Evolutionary conservation across 208 protist genomes (phyloP).

Genomic region (Phytomonas sp.): DNA sequence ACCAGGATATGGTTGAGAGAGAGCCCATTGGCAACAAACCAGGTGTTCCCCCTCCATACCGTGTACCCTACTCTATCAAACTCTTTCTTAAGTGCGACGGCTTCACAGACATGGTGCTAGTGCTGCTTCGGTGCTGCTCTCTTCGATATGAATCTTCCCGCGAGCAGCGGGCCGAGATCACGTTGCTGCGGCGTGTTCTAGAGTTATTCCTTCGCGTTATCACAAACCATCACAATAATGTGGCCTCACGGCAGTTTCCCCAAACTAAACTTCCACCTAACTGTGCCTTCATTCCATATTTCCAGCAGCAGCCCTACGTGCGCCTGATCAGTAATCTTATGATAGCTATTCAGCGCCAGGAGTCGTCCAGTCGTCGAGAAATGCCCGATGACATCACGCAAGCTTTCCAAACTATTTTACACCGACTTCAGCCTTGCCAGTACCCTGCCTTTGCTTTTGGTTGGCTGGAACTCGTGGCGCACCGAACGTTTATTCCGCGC

Average conservation of each 20-base stretch:
- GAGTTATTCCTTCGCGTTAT: slow-evolving; percentile 61
- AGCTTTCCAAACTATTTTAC: slow-evolving; percentile 86
- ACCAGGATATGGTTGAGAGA: slow-evolving; percentile 11
- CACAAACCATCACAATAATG: slow-evolving; percentile 64
- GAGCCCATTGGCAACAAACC: slow-evolving; percentile 31
- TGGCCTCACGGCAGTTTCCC: slow-evolving; percentile 26
- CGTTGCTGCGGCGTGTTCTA: slow-evolving; percentile 72
- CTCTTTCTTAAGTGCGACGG: slow-evolving; percentile 82
- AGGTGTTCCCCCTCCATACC: slow-evolving; percentile 59
- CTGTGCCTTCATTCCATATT: slow-evolving; percentile 66
- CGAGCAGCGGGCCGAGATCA: slow-evolving; percentile 47
- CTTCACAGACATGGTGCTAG: slow-evolving; percentile 90
- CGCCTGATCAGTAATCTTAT: slow-evolving; percentile 93
- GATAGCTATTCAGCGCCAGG: slow-evolving; percentile 62
- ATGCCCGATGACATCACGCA: slow-evolving; percentile 67
- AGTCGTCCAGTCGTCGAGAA: slow-evolving; percentile 31
- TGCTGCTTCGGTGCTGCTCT: slow-evolving; percentile 82
- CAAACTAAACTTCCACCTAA: slow-evolving; percentile 36
- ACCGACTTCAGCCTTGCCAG: slow-evolving; percentile 79
- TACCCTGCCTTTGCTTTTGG: slow-evolving; percentile 97
- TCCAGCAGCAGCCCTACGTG: slow-evolving; percentile 97
- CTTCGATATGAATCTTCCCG: slow-evolving; percentile 42
- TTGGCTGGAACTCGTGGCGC: slow-evolving; percentile 97
- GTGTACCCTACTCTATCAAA: slow-evolving; percentile 42
- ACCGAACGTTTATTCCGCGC: slow-evolving; percentile 96